Evolutionary conservation across 2,329 filamentous ascomycete species (phyloP), one percentile per base, ranked within the genome.

Genomic region (Botryotinia convoluta): DNA sequence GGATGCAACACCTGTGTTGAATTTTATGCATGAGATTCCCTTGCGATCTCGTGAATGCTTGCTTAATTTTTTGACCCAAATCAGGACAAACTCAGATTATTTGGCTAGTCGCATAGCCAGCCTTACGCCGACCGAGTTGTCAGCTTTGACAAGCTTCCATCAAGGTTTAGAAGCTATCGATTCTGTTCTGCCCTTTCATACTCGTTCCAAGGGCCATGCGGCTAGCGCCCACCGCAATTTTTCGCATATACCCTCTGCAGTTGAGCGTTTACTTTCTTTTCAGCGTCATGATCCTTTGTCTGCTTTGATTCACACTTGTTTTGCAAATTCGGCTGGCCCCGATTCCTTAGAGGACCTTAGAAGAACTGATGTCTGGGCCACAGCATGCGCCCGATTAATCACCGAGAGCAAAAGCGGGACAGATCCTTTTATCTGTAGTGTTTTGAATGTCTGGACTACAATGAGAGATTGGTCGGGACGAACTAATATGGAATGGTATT

Each of bases 381-480:
- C 92, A 20, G 90, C 93, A 48, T 94, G 95, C 82, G 94, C 95
- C 54, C 91, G 91, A 77, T 86, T 98, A 76, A 93, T 98, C 72
- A 89, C 90, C 64, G 90, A 94, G 75, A 90, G 90, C 79, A 94
- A 92, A 80, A 90, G 89, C 45, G 92, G 90, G 72, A 91, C 91
- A 76, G 93, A 96, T 80, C 91, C 92, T 73, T 92, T 98, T 73
- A 87, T 98, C 73, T 91, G 93, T 76, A 91, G 93, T 65, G 90
- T 98, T 48, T 87, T 99, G 69, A 95, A 96, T 82, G 91, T 93
- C 73, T 98, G 94, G 93, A 91, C 93, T 69, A 87, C 90, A 72
- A 93, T 95, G 87, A 90, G 93, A 75, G 91, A 95, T 82, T 98
- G 95, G 95, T 92, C 93, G 59, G 94, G 94, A 73, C 94, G 92